These are phyloP conservation scores for Primulina eburnea DNA, from an alignment of 257 asterid genomes.

Conservation along the genomic window DNA sequence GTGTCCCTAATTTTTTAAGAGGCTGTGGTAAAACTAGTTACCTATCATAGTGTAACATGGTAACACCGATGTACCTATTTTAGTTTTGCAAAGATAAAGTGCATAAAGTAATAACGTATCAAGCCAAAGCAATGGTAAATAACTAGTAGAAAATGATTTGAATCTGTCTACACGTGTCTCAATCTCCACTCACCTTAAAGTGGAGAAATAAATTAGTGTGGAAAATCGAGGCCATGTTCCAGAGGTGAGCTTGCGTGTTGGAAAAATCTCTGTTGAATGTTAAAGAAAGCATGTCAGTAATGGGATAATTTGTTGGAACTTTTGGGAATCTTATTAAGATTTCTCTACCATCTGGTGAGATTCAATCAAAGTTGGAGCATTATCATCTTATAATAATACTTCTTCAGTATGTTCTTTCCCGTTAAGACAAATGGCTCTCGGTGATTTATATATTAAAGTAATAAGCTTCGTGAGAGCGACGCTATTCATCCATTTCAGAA, in stretches of 20 bases:
- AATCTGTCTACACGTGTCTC: background rate
- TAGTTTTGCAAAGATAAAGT: too few species aligned
- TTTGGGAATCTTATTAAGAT: background rate
- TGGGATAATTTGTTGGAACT: background rate
- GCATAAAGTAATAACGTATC: too few species aligned
- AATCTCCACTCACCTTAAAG: background rate
- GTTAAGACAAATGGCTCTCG: background rate
- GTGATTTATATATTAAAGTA: background rate
- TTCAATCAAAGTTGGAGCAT: constrained; percentile 16
- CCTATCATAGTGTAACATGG: too few species aligned
- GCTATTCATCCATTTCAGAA: background rate
- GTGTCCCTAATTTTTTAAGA: background rate
- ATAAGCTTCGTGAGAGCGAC: background rate
- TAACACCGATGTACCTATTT: too few species aligned
- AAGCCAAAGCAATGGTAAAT: background rate
- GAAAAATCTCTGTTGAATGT: background rate
- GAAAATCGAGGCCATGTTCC: background rate
- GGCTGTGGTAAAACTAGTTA: background rate
- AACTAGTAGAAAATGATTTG: background rate
- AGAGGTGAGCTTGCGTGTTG: background rate
- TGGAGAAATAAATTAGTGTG: background rate
- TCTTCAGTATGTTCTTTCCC: background rate
- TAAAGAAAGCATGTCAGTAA: background rate
- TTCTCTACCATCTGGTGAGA: background rate
- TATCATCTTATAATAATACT: background rate